Conservation (phyloP, 768 basidiomycete species). For the Naganishia antarctica region DNA sequence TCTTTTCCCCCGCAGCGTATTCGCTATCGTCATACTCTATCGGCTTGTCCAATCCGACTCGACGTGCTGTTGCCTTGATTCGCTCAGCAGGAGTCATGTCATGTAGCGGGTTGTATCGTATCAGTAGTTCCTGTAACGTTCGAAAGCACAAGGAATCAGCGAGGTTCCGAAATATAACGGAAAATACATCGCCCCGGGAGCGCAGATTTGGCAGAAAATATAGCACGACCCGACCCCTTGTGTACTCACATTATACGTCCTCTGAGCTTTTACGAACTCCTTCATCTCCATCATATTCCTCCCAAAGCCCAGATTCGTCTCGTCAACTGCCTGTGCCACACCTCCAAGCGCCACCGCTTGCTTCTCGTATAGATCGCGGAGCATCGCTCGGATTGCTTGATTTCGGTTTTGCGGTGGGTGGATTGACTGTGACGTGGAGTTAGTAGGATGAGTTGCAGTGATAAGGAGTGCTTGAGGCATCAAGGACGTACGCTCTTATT, state of each 20-base stretch:
- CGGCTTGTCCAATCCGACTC: slow-evolving; percentile 85
- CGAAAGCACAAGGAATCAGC: not conserved
- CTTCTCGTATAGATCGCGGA: slow-evolving; percentile 21
- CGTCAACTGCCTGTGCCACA: not conserved
- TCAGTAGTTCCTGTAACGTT: slow-evolving; percentile 61
- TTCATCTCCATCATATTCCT: slow-evolving; percentile 40
- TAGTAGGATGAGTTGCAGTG: not conserved
- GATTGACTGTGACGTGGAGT: slow-evolving; percentile 12
- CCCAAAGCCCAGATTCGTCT: slow-evolving; percentile 14
- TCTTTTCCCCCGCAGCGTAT: not conserved
- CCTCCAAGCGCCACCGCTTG: not conserved
- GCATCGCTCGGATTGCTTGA: slow-evolving; percentile 18
- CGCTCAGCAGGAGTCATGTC: slow-evolving; percentile 75
- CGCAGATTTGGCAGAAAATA: too few relatives aligned
- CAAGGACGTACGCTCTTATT: slow-evolving; percentile 22
- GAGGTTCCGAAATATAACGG: not conserved
- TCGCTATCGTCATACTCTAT: slow-evolving; percentile 44
- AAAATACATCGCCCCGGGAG: not conserved
- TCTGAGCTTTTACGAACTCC: slow-evolving; percentile 65
- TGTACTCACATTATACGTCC: slow-evolving; percentile 67
- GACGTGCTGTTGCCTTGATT: slow-evolving; percentile 73
- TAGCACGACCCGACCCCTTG: too few relatives aligned
- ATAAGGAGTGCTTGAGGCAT: not conserved
- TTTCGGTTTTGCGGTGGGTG: slow-evolving; percentile 25
- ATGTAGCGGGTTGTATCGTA: slow-evolving; percentile 78